Percentiles rank a stretch among this genome's conserved stretches.
Evolutionary conservation across 768 basidiomycete species (phyloP).

Genomic region (Exidia glandulosa): DNA sequence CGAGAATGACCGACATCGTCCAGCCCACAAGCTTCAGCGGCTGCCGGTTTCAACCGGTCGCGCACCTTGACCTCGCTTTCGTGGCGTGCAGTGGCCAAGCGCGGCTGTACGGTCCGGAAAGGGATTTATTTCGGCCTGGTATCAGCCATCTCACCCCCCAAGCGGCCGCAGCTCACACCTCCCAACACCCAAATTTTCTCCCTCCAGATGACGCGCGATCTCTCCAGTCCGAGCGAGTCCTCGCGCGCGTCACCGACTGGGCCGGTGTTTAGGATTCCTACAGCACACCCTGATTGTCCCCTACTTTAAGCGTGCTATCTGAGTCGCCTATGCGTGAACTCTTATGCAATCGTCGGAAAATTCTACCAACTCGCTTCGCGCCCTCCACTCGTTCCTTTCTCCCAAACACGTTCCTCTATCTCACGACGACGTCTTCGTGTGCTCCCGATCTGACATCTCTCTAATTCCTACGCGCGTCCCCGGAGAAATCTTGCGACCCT

Average conservation of each 20-base stretch:
- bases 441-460: neutral
- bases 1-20: slow-evolving; percentile 77
- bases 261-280: neutral
- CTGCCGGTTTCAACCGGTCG: neutral
- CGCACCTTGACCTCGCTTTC: no score
- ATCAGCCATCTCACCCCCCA: no score
- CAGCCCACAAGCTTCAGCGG: neutral
- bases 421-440: neutral
- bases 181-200: no score
- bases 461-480: no score
- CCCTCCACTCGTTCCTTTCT: neutral
- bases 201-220: no score
- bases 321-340: neutral
- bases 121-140: no score
- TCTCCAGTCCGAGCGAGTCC: no score
- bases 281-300: neutral
- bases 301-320: neutral
- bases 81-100: no score
- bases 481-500: no score
- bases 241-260: neutral
- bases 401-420: neutral
- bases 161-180: no score
- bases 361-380: neutral
- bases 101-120: no score
- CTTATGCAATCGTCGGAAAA: neutral